Conservation (phyloP, 768 basidiomycete species). For the Fistulinella prunicolor region DNA sequence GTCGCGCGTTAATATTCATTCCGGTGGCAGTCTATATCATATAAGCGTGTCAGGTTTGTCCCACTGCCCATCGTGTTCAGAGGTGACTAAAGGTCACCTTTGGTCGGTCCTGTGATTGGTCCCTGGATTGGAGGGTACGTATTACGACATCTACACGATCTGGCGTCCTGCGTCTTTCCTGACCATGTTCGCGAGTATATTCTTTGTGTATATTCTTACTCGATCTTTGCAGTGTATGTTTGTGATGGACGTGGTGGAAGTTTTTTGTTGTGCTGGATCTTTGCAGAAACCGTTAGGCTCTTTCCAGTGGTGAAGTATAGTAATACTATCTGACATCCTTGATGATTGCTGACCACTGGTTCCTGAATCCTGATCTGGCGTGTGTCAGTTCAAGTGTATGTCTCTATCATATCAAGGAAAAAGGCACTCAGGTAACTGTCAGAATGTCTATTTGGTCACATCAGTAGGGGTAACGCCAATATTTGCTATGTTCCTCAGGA, state of each 20-base stretch:
- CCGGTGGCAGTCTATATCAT: conserved; percentile 58
- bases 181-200: conserved; percentile 5
- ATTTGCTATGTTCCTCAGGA: conserved; percentile 65
- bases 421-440: conserved; percentile 52
- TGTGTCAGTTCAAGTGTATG: conserved; percentile 74
- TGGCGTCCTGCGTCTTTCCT: neutral
- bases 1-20: conserved; percentile 26
- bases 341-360: neutral
- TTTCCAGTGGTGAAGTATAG: conserved; percentile 43
- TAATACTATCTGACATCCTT: no score
- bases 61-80: neutral
- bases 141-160: neutral
- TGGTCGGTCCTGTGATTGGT: conserved; percentile 53
- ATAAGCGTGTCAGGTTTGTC: conserved; percentile 12
- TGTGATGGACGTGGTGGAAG: conserved; percentile 74
- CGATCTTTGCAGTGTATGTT: neutral
- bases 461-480: conserved; percentile 42
- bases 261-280: conserved; percentile 68
- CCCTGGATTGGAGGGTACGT: conserved; percentile 59
- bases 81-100: conserved; percentile 39
- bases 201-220: conserved; percentile 2
- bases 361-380: conserved; percentile 36
- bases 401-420: conserved; percentile 53
- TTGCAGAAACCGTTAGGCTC: conserved; percentile 49
- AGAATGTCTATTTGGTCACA: conserved; percentile 1